Evolutionary conservation across 306 rosid species (phyloP), one percentile per base, ranked within the genome.

Genomic region (Hylodesmum podocarpum): DNA sequence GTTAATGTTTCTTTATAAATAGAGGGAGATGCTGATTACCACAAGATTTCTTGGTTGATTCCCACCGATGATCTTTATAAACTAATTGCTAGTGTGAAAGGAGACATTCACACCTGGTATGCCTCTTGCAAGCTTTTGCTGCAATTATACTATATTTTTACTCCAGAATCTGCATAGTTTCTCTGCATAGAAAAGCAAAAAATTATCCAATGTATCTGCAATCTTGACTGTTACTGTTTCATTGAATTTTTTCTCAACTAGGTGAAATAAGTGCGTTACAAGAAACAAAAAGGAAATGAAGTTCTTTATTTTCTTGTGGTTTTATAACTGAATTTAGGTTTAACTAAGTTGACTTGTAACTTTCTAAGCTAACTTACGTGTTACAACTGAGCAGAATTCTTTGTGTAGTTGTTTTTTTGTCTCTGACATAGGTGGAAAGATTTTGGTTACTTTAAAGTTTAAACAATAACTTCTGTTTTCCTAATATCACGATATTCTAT

Each of bases 221-320:
- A 4, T 31, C 49, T 75, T 75, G 36, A 31, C 39, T 25, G 53
- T 44, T 49, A 40, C 37, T 34, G 22, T 29, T 31, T 44, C n/a
- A 14, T 50, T 18, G 8, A 8, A 13, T 61, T 53, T 12, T 37
- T 79, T 59, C 78, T 51, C 25, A 7, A 74, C 28, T 73, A 5
- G 73, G 54, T 68, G 50, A 28, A 72, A 81, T 40, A 5, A 54
- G 51, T 41, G 72, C 64, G 8, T 47, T 54, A 19, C 31, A 6
- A 51, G 12, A 72, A 73, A 40, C 43, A 66, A 49, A 24, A 44
- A 46, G 71, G 67, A 31, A 53, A 76, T 65, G 76, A 22, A 36
- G 21, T 40, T 29, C 36, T 4, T 65, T 15, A 21, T 59, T 12
- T 24, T 33, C 15, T n/a, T 61, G 43, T 3, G 1, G 40, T 31